These are phyloP conservation scores for Limnanthes douglasii DNA, from an alignment of 345 rosid genomes.

Conservation along the genomic window DNA sequence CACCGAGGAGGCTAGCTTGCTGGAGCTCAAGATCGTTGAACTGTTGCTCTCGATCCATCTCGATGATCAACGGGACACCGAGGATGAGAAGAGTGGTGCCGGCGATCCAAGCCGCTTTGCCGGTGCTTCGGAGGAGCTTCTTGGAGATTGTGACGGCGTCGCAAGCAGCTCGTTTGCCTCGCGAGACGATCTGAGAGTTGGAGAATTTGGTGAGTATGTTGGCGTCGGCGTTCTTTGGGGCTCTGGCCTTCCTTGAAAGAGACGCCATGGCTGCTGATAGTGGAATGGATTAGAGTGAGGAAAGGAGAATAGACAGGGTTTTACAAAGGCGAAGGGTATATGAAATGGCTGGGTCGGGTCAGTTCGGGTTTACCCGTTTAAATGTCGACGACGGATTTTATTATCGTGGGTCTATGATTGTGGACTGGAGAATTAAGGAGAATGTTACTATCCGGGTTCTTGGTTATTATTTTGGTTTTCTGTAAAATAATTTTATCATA, in stretches of 20 bases:
- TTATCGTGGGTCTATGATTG: no score
- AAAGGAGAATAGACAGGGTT: not conserved
- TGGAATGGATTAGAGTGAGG: constrained; percentile 2
- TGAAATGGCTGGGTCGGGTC: no score
- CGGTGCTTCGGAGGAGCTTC: constrained; percentile 54
- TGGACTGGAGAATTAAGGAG: no score
- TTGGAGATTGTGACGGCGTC: constrained; percentile 37
- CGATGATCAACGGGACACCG: constrained; percentile 52
- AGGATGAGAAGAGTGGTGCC: constrained; percentile 61
- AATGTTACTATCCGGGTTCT: no score
- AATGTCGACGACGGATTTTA: no score
- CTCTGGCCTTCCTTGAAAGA: constrained; percentile 1
- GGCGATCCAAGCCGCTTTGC: constrained; percentile 80
- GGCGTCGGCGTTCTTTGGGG: constrained; percentile 32
- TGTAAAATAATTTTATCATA: no score
- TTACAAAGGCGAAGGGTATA: no score
- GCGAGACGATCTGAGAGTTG: constrained; percentile 20
- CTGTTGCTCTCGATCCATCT: constrained; percentile 67
- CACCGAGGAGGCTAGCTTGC: constrained; percentile 59
- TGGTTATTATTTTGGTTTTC: no score
- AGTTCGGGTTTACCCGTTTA: no score
- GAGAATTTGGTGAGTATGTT: constrained; percentile 25
- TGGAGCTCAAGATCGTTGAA: constrained; percentile 47
- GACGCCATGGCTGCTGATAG: not conserved
- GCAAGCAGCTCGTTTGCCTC: constrained; percentile 26